These are phyloP conservation scores for Talaromyces ruber DNA, from an alignment of 495 filamentous ascomycete species.

Conservation along the genomic window DNA sequence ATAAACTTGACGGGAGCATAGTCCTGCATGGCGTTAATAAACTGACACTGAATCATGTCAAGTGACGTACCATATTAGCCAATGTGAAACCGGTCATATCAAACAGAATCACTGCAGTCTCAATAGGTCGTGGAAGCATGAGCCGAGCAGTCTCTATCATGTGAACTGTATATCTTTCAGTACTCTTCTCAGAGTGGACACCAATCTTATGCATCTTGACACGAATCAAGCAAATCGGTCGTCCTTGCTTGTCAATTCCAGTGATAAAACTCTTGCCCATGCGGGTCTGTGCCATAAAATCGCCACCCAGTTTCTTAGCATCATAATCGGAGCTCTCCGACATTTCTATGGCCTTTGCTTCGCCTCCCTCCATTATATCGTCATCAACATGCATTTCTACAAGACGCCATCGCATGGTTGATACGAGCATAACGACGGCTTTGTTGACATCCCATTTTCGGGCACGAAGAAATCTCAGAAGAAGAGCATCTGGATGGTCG, in stretches of 20 bases:
- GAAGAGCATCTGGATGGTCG: conserved; percentile 82
- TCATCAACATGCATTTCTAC: conserved; percentile 78
- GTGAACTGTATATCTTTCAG: conserved; percentile 89
- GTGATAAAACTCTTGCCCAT: conserved; percentile 96
- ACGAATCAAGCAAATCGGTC: conserved; percentile 82
- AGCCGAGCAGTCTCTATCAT: conserved; percentile 87
- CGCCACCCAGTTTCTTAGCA: conserved; percentile 59
- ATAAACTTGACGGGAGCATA: conserved; percentile 97
- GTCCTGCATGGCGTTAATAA: conserved; percentile 45
- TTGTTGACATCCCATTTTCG: conserved; percentile 95
- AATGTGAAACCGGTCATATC: conserved; percentile 91
- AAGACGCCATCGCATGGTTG: conserved; percentile 86
- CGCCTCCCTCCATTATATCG: conserved; percentile 75
- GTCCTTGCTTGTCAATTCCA: conserved; percentile 72
- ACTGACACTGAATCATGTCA: neutral
- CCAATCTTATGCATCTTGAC: conserved; percentile 71
- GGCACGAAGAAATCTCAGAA: conserved; percentile 84
- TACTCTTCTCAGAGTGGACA: conserved; percentile 69
- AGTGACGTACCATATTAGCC: conserved; percentile 74
- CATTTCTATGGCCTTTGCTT: conserved; percentile 54
- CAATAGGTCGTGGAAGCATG: conserved; percentile 68
- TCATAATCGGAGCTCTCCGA: conserved; percentile 44
- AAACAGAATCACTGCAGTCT: conserved; percentile 90
- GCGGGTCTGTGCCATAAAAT: conserved; percentile 77
- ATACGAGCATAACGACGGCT: conserved; percentile 87